Evolutionary conservation across 2,329 filamentous ascomycete species (phyloP).

Genomic region (Xylariomycetidae sp.): DNA sequence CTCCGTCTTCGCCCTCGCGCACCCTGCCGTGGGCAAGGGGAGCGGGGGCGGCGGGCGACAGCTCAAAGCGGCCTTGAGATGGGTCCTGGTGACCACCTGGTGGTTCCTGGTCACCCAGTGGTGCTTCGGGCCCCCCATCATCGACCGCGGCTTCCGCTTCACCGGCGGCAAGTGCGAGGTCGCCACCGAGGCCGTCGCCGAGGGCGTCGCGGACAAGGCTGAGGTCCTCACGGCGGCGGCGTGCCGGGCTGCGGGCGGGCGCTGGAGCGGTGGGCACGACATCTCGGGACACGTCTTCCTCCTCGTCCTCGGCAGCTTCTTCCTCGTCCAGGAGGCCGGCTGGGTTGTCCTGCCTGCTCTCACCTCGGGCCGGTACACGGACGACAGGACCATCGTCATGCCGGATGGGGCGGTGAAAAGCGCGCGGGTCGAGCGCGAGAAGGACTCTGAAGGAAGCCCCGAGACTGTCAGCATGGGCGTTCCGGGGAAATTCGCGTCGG

Average conservation of each 20-base stretch:
- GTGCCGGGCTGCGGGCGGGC: conserved; percentile 76
- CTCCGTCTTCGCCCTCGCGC: conserved; percentile 59
- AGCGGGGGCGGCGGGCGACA: conserved; percentile 10
- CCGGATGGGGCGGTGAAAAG: conserved; percentile 59
- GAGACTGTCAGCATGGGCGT: conserved; percentile 32
- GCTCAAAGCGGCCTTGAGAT: conserved; percentile 59
- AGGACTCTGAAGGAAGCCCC: conserved; percentile 19
- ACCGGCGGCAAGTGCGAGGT: conserved; percentile 80
- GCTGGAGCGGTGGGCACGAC: conserved; percentile 91
- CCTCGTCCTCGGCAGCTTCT: conserved; percentile 75
- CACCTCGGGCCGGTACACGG: conserved; percentile 37
- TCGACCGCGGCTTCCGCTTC: conserved; percentile 83
- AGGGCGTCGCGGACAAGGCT: conserved; percentile 39
- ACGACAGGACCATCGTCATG: conserved; percentile 63
- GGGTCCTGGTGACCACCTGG: conserved; percentile 63
- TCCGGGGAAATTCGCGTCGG: conserved; percentile 50
- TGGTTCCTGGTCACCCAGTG: conserved; percentile 93
- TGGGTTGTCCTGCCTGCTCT: conserved; percentile 48
- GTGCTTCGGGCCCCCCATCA: conserved; percentile 87
- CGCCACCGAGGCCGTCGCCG: conserved; percentile 39
- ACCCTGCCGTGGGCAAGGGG: conserved; percentile 43
- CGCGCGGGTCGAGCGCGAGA: conserved; percentile 42
- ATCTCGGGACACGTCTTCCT: conserved; percentile 94
- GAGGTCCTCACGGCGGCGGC: conserved; percentile 65
- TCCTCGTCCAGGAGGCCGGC: conserved; percentile 72